A percentile compares a stretch with the other conserved stretches of the same genome.
Evolutionary conservation across 345 rosid genomes (phyloP).

Genomic region (Eucalyptus marginata): DNA sequence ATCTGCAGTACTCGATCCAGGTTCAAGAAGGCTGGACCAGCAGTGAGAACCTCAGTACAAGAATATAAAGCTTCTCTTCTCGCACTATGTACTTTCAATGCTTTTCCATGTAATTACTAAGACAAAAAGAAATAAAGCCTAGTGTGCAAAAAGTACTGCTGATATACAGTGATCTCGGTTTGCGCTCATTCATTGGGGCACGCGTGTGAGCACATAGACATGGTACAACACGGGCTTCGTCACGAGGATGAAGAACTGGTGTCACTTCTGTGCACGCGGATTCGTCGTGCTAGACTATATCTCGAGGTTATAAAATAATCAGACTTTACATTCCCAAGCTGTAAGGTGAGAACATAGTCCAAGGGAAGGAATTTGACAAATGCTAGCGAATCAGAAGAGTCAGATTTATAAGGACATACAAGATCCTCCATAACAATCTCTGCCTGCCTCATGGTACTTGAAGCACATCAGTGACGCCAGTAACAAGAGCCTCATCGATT

Average conservation of each 20-base stretch:
- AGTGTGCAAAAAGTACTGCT: neutral
- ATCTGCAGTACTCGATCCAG: conserved; percentile 82
- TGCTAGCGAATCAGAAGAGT: neutral
- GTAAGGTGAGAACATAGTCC: neutral
- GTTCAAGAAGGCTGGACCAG: conserved; percentile 89
- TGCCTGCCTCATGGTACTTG: neutral
- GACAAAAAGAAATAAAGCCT: neutral
- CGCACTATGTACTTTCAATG: neutral
- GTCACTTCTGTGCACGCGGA: neutral
- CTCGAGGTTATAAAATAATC: neutral
- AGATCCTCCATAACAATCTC: neutral
- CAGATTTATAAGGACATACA: neutral
- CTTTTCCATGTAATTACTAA: neutral
- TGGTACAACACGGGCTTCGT: neutral
- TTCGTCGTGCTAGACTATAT: neutral
- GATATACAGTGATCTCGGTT: neutral
- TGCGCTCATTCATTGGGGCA: neutral
- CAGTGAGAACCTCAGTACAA: conserved; percentile 57
- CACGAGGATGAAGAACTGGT: neutral
- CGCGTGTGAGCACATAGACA: neutral
- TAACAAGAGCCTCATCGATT: conserved; percentile 5
- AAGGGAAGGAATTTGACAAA: neutral
- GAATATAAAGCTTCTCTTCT: neutral
- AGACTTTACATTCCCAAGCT: neutral
- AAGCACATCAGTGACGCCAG: neutral